Percentiles rank a stretch among this genome's conserved stretches.
These are phyloP conservation scores for Daldinia concentrica DNA, from an alignment of 495 filamentous ascomycete genomes.

Conservation along the genomic window DNA sequence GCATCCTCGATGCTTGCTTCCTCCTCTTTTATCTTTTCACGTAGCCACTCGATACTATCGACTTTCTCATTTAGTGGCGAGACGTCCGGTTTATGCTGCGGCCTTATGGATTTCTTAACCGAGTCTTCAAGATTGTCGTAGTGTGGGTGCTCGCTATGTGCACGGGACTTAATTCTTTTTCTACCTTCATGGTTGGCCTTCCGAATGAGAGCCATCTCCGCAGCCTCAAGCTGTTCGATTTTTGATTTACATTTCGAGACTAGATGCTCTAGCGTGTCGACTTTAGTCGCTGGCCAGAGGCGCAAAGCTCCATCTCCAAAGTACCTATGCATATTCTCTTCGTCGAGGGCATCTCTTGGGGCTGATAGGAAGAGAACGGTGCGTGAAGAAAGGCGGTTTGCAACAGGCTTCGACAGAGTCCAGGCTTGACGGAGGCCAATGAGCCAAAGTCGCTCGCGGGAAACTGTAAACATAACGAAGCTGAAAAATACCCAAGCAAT, in stretches of 20 bases:
- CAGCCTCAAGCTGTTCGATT: slow-evolving; percentile 68
- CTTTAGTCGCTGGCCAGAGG: slow-evolving; percentile 70
- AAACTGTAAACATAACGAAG: slow-evolving; percentile 72
- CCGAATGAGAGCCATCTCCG: slow-evolving; percentile 71
- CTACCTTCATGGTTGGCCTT: slow-evolving; percentile 66
- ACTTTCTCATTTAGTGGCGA: slow-evolving; percentile 66
- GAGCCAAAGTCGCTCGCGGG: slow-evolving; percentile 73
- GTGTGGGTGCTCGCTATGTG: slow-evolving; percentile 60
- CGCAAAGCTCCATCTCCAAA: slow-evolving; percentile 68
- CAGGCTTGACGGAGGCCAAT: slow-evolving; percentile 76
- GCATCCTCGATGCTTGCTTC: slow-evolving; percentile 75
- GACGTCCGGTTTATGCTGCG: slow-evolving; percentile 63
- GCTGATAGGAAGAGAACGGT: slow-evolving; percentile 77
- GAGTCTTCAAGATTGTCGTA: slow-evolving; percentile 58
- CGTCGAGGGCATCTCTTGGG: slow-evolving; percentile 66
- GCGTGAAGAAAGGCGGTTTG: slow-evolving; percentile 70
- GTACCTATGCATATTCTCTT: slow-evolving; percentile 64
- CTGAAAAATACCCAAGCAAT: slow-evolving; percentile 72
- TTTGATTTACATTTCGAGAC: slow-evolving; percentile 68
- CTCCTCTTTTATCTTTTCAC: slow-evolving; percentile 76
- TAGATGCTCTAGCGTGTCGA: slow-evolving; percentile 63
- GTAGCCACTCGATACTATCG: slow-evolving; percentile 87
- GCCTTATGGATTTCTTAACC: slow-evolving; percentile 62
- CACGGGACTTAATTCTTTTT: slow-evolving; percentile 55
- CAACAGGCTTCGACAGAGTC: slow-evolving; percentile 72